phyloP scores from a whole-genome alignment of 768 basidiomycete species.

The Amanita muscaria region DNA sequence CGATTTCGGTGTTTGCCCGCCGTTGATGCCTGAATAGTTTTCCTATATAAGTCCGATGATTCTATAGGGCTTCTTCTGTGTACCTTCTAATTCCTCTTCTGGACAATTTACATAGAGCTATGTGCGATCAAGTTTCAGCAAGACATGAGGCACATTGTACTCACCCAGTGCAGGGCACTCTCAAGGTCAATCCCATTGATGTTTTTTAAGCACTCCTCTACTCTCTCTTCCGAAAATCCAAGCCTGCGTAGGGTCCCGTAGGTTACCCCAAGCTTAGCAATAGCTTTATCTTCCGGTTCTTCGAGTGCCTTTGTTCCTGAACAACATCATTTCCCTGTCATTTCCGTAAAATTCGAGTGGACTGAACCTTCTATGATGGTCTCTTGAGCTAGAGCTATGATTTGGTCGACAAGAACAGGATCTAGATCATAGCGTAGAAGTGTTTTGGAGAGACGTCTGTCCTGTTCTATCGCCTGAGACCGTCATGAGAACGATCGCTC shows the following conservation, averaged over 20 bases:
- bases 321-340: neutral
- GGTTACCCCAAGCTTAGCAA: constrained; percentile 65
- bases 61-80: constrained; percentile 5
- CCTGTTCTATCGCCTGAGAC: constrained; percentile 67
- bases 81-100: constrained; percentile 47
- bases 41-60: neutral
- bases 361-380: constrained; percentile 9
- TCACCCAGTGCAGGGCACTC: constrained; percentile 86
- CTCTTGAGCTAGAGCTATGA: constrained; percentile 42
- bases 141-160: constrained; percentile 12
- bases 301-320: constrained; percentile 32
- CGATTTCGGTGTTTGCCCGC: neutral
- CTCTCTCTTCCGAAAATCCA: constrained; percentile 62
- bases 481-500: neutral
- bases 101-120: constrained; percentile 62
- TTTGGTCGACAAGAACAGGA: constrained; percentile 42
- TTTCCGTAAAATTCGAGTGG: constrained; percentile 1
- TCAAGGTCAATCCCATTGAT: constrained; percentile 71
- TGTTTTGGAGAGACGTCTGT: constrained; percentile 61
- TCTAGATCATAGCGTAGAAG: constrained; percentile 60
- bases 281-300: constrained; percentile 61
- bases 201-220: constrained; percentile 60
- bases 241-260: constrained; percentile 75
- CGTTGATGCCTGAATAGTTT: neutral
- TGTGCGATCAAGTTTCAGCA: neutral